Evolutionary conservation across 176 grass and related monocot species (phyloP).

Genomic region (Oryza officinalis): DNA sequence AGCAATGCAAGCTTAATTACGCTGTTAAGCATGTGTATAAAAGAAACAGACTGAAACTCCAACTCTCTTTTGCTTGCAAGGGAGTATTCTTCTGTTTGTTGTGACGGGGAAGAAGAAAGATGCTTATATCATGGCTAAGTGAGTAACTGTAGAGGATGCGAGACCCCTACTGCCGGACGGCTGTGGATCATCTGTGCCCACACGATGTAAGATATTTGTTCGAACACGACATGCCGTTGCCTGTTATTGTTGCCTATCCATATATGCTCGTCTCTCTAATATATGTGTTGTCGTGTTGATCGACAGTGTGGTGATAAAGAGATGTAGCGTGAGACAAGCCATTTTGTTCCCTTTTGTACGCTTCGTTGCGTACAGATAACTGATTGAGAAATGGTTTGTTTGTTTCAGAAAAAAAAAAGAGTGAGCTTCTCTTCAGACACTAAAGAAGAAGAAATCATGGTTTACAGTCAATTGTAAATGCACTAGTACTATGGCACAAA

Average conservation of each 20-base stretch:
- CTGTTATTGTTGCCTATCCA: background rate
- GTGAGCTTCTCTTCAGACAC: background rate
- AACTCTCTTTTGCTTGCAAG: constrained; percentile 29
- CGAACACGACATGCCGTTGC: background rate
- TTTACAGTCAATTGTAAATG: background rate
- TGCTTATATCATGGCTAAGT: background rate
- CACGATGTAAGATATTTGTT: background rate
- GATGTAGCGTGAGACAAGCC: background rate
- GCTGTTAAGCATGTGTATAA: background rate
- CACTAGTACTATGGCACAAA: background rate
- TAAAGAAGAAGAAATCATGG: background rate
- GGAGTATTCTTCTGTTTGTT: background rate
- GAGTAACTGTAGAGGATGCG: background rate
- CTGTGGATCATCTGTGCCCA: constrained; percentile 1
- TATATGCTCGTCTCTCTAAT: background rate
- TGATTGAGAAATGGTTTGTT: background rate
- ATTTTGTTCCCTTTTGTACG: background rate
- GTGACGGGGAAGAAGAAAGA: background rate
- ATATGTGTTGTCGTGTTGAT: background rate
- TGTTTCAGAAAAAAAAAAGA: background rate
- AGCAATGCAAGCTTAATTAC: background rate
- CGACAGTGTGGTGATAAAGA: background rate
- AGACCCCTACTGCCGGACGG: background rate
- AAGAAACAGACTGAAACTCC: background rate
- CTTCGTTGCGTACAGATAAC: background rate